Conservation (phyloP, 192 early-diverging fungal genomes). For the Coemansia sp. region DNA sequence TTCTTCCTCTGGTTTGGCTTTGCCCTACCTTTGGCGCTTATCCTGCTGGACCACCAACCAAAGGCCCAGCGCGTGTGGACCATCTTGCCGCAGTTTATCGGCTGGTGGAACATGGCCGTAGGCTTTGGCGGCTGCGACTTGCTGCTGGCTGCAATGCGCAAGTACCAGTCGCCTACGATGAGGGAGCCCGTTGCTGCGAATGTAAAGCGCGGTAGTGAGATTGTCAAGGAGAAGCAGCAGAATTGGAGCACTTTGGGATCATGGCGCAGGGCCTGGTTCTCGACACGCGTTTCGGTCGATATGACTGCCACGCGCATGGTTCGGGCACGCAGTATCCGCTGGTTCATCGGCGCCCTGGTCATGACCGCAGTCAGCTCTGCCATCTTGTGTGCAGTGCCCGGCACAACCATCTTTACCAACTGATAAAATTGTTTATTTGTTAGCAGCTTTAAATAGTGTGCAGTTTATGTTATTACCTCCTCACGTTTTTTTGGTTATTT, state of each 20-base stretch:
- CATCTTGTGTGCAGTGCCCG: constrained; percentile 48
- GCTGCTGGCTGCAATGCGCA: constrained; percentile 43
- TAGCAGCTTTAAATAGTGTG: too few species aligned
- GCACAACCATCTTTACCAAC: constrained; percentile 40
- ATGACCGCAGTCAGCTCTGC: constrained; percentile 47
- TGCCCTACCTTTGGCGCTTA: constrained; percentile 44
- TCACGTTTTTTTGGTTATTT: too few species aligned
- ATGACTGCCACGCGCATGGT: constrained; percentile 50
- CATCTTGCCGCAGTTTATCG: constrained; percentile 35
- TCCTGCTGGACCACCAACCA: constrained; percentile 40
- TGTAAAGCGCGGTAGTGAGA: neutral
- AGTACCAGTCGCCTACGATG: constrained; percentile 46
- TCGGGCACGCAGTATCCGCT: constrained; percentile 43
- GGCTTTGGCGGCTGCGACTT: constrained; percentile 52
- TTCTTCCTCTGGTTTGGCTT: constrained; percentile 46
- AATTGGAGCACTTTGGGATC: constrained; percentile 7
- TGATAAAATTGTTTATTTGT: too few species aligned
- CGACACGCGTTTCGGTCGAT: constrained; percentile 42
- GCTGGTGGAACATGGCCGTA: constrained; percentile 53
- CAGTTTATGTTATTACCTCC: too few species aligned
- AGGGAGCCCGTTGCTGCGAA: constrained; percentile 8
- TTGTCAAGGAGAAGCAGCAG: neutral
- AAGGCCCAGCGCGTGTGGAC: constrained; percentile 38
- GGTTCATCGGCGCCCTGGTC: constrained; percentile 43
- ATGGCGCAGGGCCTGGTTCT: constrained; percentile 48